phyloP scores from a whole-genome alignment of 2,329 filamentous ascomycete genomes.

The Stachybotrys elegans region DNA sequence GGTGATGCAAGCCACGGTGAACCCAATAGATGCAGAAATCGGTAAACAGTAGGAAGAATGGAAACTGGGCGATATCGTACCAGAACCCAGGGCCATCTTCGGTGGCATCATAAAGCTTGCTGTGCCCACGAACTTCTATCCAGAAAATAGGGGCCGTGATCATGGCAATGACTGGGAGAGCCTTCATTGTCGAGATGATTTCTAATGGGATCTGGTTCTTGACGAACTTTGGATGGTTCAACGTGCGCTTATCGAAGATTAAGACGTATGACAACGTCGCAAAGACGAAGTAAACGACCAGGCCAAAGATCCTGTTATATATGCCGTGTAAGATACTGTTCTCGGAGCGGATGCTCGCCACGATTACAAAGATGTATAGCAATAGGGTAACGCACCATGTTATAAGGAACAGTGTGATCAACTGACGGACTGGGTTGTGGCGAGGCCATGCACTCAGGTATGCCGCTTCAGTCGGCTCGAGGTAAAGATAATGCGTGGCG shows the following conservation, averaged over 20 bases:
- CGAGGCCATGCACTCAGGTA: conserved; percentile 74
- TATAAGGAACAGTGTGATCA: conserved; percentile 71
- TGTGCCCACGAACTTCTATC: conserved; percentile 76
- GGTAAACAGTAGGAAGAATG: conserved; percentile 82
- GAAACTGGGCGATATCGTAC: conserved; percentile 82
- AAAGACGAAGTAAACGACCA: conserved; percentile 79
- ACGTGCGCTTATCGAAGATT: conserved; percentile 85
- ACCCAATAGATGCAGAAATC: conserved; percentile 91
- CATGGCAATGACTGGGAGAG: conserved; percentile 78
- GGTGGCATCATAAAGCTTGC: conserved; percentile 79
- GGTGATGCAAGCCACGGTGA: conserved; percentile 80
- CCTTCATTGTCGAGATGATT: conserved; percentile 70
- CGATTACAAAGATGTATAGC: no score
- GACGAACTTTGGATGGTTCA: conserved; percentile 88
- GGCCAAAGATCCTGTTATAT: conserved; percentile 69
- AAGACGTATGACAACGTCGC: conserved; percentile 80
- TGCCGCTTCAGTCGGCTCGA: conserved; percentile 69
- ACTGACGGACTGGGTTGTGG: conserved; percentile 73
- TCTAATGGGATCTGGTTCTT: conserved; percentile 88
- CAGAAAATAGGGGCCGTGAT: conserved; percentile 80
- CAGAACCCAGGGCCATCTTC: conserved; percentile 68
- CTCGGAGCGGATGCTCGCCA: neutral
- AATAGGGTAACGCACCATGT: conserved; percentile 62
- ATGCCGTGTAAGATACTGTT: neutral
- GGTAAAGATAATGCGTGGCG: conserved; percentile 61